phyloP scores from a whole-genome alignment of 495 filamentous ascomycete genomes.

The Lepraria neglecta region DNA sequence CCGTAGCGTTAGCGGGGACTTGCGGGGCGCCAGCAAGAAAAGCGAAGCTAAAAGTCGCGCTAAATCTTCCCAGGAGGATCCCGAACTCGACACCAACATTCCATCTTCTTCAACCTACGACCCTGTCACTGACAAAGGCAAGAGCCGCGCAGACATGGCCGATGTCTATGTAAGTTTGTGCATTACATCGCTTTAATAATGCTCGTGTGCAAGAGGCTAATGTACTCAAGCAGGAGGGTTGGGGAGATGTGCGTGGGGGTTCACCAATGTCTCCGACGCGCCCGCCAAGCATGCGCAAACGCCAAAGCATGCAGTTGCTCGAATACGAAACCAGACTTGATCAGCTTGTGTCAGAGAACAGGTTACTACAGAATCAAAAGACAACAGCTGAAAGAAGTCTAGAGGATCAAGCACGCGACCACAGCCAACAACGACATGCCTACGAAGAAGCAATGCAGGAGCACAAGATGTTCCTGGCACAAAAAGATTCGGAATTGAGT shows the following conservation, averaged over 20 bases:
- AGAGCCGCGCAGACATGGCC: slow-evolving; percentile 76
- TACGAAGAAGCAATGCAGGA: slow-evolving; percentile 51
- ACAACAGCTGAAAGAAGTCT: slow-evolving; percentile 57
- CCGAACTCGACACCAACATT: slow-evolving; percentile 40
- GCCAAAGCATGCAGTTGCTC: slow-evolving; percentile 92
- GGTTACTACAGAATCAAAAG: slow-evolving; percentile 64
- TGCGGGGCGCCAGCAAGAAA: slow-evolving; percentile 59
- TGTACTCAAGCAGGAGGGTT: slow-evolving; percentile 65
- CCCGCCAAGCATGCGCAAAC: slow-evolving; percentile 89
- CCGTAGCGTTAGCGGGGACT: slow-evolving; percentile 71
- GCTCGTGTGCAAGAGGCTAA: slow-evolving; percentile 21
- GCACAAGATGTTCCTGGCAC: slow-evolving; percentile 49
- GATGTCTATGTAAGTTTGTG: slow-evolving; percentile 80
- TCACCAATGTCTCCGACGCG: slow-evolving; percentile 91
- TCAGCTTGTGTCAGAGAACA: slow-evolving; percentile 74
- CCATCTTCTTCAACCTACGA: slow-evolving; percentile 61
- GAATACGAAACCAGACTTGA: slow-evolving; percentile 74
- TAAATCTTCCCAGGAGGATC: slow-evolving; percentile 28
- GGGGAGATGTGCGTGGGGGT: slow-evolving; percentile 78
- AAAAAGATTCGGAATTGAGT: slow-evolving; percentile 71
- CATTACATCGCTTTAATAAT: slow-evolving; percentile 21
- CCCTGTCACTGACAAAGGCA: slow-evolving; percentile 79
- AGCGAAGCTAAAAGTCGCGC: slow-evolving; percentile 28
- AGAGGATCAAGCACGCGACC: slow-evolving; percentile 40
- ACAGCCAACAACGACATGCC: slow-evolving; percentile 52